Evolutionary conservation across 1,284 basidiomycete species (phyloP).

Genomic region (Fomitiporia mediterranea): DNA sequence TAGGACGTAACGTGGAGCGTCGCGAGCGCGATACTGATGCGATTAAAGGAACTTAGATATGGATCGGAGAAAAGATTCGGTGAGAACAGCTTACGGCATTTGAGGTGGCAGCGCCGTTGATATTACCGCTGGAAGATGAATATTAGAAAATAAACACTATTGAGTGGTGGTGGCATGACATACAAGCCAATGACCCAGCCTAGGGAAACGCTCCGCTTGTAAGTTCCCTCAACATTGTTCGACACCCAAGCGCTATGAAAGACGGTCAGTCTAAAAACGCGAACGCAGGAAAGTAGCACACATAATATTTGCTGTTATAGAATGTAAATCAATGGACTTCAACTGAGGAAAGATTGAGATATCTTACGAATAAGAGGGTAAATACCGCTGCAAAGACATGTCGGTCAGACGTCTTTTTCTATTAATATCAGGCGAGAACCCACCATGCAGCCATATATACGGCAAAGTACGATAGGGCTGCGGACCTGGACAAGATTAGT

Average conservation of each 20-base stretch:
- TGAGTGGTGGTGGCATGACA: constrained; percentile 24
- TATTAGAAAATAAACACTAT: neutral
- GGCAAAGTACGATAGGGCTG: constrained; percentile 64
- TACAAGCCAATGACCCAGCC: constrained; percentile 66
- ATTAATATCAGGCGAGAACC: constrained; percentile 21
- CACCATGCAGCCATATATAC: constrained; percentile 66
- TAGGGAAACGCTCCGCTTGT: constrained; percentile 70
- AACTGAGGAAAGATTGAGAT: neutral
- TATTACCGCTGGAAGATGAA: constrained; percentile 46
- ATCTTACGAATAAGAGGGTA: constrained; percentile 62
- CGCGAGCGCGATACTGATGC: constrained; percentile 54
- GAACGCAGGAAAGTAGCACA: too few relatives aligned
- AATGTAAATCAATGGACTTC: too few relatives aligned
- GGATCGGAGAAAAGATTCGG: neutral
- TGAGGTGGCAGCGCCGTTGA: constrained; percentile 67
- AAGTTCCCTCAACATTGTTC: constrained; percentile 70
- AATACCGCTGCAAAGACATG: constrained; percentile 46
- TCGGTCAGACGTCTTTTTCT: neutral
- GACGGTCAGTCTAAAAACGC: neutral
- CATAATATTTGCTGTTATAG: constrained; percentile 68
- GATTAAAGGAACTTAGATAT: neutral
- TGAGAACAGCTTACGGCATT: constrained; percentile 51
- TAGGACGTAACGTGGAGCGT: constrained; percentile 66
- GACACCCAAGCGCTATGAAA: constrained; percentile 59
- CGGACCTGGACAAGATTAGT: constrained; percentile 53